Evolutionary conservation across 352 stramenopile genomes (phyloP).

Genomic region (Phytophthora palmivora): DNA sequence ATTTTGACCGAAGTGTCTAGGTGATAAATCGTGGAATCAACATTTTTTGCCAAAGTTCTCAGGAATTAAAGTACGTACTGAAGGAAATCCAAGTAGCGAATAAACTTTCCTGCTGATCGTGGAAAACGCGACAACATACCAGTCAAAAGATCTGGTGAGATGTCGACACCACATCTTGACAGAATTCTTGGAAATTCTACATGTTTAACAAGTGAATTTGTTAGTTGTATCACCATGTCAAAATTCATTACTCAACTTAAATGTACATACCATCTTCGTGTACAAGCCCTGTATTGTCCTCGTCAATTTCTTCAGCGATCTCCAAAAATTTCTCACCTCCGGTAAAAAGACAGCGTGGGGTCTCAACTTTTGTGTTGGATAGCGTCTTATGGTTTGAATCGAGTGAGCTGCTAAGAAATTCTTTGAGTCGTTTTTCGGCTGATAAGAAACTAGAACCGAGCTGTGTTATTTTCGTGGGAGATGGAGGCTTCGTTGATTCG

Average conservation of each 20-base stretch:
- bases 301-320: conserved; percentile 46
- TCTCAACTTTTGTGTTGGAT: conserved; percentile 23
- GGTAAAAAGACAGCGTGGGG: conserved; percentile 48
- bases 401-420: conserved; percentile 43
- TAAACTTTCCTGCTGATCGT: conserved; percentile 32
- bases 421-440: conserved; percentile 51
- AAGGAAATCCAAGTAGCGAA: conserved; percentile 61
- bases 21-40: not conserved
- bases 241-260: not conserved
- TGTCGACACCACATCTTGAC: conserved; percentile 33
- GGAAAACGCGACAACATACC: conserved; percentile 64
- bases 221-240: not conserved
- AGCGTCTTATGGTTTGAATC: not conserved
- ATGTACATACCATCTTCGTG: conserved; percentile 45
- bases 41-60: not conserved
- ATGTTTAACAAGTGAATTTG: not conserved
- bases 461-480: conserved; percentile 28
- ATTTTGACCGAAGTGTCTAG: conserved; percentile 58
- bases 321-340: conserved; percentile 68
- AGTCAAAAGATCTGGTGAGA: conserved; percentile 38
- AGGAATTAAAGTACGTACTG: conserved; percentile 34
- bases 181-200: conserved; percentile 55
- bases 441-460: conserved; percentile 33
- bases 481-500: conserved; percentile 8
- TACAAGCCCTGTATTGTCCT: conserved; percentile 40